These are phyloP conservation scores for Candida coleopterorum DNA, from an alignment of 805 yeast species.

Conservation along the genomic window DNA sequence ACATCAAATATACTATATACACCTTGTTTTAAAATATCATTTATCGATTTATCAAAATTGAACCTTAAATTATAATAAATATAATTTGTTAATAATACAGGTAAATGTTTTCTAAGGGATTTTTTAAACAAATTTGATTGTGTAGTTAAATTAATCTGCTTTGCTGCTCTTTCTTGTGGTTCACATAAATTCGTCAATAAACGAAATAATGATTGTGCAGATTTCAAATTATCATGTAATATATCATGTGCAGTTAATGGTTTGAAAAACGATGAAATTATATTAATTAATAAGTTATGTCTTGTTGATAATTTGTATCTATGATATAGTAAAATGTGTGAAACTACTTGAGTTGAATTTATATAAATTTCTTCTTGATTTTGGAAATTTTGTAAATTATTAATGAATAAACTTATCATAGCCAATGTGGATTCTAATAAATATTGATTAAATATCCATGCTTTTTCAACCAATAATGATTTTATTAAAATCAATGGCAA, in stretches of 20 bases:
- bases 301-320: slow-evolving; percentile 67
- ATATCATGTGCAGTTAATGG: slow-evolving; percentile 26
- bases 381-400: background rate
- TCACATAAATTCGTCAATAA: slow-evolving; percentile 68
- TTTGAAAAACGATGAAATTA: slow-evolving; percentile 48
- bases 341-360: slow-evolving; percentile 44
- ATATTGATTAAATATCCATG: slow-evolving; percentile 64
- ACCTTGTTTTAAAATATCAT: slow-evolving; percentile 49
- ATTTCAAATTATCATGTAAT: slow-evolving; percentile 12
- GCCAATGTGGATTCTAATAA: slow-evolving; percentile 52
- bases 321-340: slow-evolving; percentile 62
- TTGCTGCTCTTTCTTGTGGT: slow-evolving; percentile 40
- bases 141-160: slow-evolving; percentile 36
- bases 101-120: slow-evolving; percentile 59
- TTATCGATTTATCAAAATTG: slow-evolving; percentile 43
- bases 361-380: slow-evolving; percentile 25
- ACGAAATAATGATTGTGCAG: slow-evolving; percentile 52
- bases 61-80: slow-evolving; percentile 47
- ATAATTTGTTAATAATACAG: slow-evolving; percentile 55
- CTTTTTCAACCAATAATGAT: slow-evolving; percentile 37
- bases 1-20: slow-evolving; percentile 64
- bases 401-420: slow-evolving; percentile 20
- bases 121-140: slow-evolving; percentile 51
- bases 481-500: slow-evolving; percentile 26
- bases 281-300: slow-evolving; percentile 57